Evolutionary conservation across 345 rosid species (phyloP), one percentile per base, ranked within the genome.

Genomic region (Durio zibethinus): DNA sequence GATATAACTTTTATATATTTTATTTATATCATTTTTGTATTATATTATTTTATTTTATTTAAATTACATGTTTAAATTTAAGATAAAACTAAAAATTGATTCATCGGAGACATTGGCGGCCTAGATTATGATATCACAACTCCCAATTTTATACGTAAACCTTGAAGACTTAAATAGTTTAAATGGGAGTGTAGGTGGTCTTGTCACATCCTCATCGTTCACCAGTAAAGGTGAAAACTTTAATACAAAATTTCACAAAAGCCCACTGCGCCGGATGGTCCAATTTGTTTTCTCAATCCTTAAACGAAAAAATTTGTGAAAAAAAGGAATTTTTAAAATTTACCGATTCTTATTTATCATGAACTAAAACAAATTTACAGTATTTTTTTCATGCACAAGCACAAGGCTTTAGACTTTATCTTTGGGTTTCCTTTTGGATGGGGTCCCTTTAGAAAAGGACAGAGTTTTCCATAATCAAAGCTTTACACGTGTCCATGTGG

Each of bases 401-500:
- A 56, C 5, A 38, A 64, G 35, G 62, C 60, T 45, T 56, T 40
- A 14, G 35, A 50, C 54, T 48, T 62, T 53, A 47, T 43, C 68
- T 62, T 12, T 16, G 29, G 35, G 52, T 50, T 16, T 14, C 7
- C 42, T 14, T 73, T 20, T 33, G 2, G 40, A 60, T 40, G 50
- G 79, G 54, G 60, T 7, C 65, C 81, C 73, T 47, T 71, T 10
- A 0, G 48, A 62, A 60, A 61, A 50, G 53, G 77, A 63, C 77
- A 40, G 63, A 38, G 15, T 10, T 48, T 31, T 61, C 61, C 64
- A 67, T 54, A 67, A 77, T 77, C 79, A 68, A 68, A 69, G 68
- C 23, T 68, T 35, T 48, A 72, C 81, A 78, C 77, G 72, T 78
- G 81, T 72, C 81, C 72, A 72, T 78, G 65, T 78, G 77, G 72